phyloP scores from a whole-genome alignment of 2,329 filamentous ascomycete genomes.

The Fusarium subtropicale region DNA sequence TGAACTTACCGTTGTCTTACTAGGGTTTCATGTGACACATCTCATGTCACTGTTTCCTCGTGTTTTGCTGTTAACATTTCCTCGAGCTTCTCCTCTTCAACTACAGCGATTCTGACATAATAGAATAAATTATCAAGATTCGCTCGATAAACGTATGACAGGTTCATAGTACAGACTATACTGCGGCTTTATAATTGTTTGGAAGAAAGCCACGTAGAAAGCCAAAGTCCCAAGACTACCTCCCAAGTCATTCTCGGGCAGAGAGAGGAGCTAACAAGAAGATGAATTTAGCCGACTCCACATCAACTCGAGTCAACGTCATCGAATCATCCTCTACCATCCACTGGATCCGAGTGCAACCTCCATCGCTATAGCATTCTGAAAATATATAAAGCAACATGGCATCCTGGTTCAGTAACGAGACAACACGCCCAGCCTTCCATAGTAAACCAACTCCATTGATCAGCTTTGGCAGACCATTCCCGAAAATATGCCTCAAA shows the following conservation, averaged over 20 bases:
- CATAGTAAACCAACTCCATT: conserved; percentile 1
- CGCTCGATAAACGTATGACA: neutral
- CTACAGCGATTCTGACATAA: no score
- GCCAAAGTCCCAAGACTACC: neutral
- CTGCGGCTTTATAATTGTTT: neutral
- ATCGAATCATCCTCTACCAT: neutral
- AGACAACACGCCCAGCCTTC: conserved; percentile 4
- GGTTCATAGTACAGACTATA: neutral
- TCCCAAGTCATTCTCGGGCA: neutral
- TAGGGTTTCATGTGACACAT: neutral
- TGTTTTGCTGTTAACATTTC: neutral
- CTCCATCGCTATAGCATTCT: neutral
- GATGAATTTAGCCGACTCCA: neutral
- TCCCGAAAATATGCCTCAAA: conserved; percentile 6
- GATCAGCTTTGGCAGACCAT: conserved; percentile 1
- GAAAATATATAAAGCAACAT: neutral
- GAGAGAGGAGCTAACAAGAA: neutral
- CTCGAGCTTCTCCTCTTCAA: no score
- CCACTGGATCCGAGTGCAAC: neutral
- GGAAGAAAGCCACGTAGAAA: neutral
- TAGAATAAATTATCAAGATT: neutral
- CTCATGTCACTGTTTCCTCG: neutral
- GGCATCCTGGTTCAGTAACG: conserved; percentile 1
- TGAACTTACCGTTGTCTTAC: no score
- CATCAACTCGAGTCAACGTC: neutral